Evolutionary conservation across 1,284 basidiomycete genomes (phyloP), one percentile per base, ranked within the genome.

Genomic region (Leccinum angustisporum): DNA sequence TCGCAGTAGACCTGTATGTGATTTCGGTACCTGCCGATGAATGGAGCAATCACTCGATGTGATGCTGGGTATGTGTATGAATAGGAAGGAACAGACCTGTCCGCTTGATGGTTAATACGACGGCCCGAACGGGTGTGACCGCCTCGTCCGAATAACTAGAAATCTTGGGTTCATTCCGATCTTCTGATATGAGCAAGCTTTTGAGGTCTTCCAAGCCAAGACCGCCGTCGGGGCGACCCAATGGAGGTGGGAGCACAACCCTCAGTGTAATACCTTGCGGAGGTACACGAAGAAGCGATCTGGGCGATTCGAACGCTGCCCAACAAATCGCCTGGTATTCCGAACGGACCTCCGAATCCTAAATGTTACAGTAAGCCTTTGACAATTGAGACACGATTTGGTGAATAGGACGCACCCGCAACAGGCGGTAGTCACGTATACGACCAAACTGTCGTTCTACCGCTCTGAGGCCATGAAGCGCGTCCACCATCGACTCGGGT

Each of bases 401-500:
- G 43, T 7, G 38, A 10, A 50, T 7, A 31, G 51, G 52, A 75
- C 81, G 61, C 68, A 87, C 86, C 69, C 80, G 76, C 31, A 69
- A 58, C 48, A 86, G 73, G 43, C 74, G 73, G 61, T 79, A 84
- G 61, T 85, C 80, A 34, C 77, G 73, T 40, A 87, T 70, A 11
- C 75, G 74, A 14, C 86, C 86, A 69, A 83, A 88, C 61, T 79
- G 80, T 25, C 77, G 78, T 73, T 88, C 86, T 25, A 88, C 63
- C 3, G 78, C 80, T 48, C 81, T 80, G 61, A 86, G 67, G 58
- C 86, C 76, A 51, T 81, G 75, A 16, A 81, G 75, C 8, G 80
- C 81, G 36, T 88, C 82, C 3, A 77, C 72, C 65, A 83, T 70
- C 9, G 74, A 74, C 34, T 64, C 68, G 25, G 72, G 71, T 1